A percentile compares a stretch with the other conserved stretches of the same genome.
Conservation (phyloP, 345 rosid genomes). For the Aquilaria sinensis region DNA sequence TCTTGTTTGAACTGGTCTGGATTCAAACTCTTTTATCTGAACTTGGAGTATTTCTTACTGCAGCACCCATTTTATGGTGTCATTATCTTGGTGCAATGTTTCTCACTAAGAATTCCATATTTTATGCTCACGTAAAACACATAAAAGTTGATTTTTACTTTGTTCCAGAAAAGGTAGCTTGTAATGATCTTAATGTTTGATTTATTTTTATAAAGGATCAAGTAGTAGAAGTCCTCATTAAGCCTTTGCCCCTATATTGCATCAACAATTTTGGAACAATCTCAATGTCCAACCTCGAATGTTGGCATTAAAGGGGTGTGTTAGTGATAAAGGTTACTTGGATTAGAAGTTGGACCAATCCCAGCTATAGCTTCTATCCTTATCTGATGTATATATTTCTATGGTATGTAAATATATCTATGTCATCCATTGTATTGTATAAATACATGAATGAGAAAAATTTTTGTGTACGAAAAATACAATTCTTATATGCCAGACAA, state of each 20-base stretch:
- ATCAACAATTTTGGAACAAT: not conserved
- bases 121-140: not conserved
- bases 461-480: too few relatives aligned
- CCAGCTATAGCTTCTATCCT: too few relatives aligned
- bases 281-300: not conserved
- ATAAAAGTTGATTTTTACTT: too few relatives aligned
- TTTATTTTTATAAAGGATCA: not conserved
- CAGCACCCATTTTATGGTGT: not conserved
- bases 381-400: too few relatives aligned
- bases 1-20: too few relatives aligned
- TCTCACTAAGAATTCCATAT: not conserved
- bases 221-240: not conserved
- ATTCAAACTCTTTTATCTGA: too few relatives aligned
- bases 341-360: too few relatives aligned
- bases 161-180: not conserved
- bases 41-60: too few relatives aligned
- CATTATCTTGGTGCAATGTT: too few relatives aligned
- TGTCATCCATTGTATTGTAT: too few relatives aligned
- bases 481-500: not conserved
- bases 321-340: not conserved
- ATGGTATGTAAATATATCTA: too few relatives aligned
- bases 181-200: not conserved
- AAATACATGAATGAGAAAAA: too few relatives aligned
- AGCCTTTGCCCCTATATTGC: not conserved
- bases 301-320: not conserved